Evolutionary conservation across 1,284 basidiomycete genomes (phyloP).

Genomic region (Coriolopsis trogii): DNA sequence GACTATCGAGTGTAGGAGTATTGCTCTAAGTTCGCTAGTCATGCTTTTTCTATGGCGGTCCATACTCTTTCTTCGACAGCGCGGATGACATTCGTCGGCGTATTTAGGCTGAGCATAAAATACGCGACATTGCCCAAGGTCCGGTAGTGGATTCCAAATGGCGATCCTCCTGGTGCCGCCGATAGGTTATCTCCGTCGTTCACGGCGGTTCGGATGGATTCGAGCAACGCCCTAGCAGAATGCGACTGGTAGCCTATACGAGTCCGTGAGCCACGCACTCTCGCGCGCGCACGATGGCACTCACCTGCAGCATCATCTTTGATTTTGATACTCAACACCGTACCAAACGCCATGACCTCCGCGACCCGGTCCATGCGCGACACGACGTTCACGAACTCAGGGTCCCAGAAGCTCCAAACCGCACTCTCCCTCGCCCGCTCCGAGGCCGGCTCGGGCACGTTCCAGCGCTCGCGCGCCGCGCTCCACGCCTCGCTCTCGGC

Average conservation of each 20-base stretch:
- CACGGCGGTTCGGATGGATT: constrained; percentile 41
- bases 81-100: constrained; percentile 51
- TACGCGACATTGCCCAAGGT: constrained; percentile 94
- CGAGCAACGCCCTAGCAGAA: constrained; percentile 65
- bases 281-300: constrained; percentile 15
- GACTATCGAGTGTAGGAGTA: not conserved
- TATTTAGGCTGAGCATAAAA: constrained; percentile 93
- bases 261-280: not conserved
- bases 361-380: constrained; percentile 63
- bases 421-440: constrained; percentile 18
- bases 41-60: constrained; percentile 24
- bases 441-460: constrained; percentile 10
- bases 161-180: constrained; percentile 53
- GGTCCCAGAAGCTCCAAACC: constrained; percentile 92
- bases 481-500: constrained; percentile 55
- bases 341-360: constrained; percentile 88
- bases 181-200: constrained; percentile 35
- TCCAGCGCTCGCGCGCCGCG: constrained; percentile 53
- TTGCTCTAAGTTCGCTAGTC: not conserved
- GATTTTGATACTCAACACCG: constrained; percentile 84
- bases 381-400: constrained; percentile 66
- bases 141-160: constrained; percentile 83
- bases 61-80: constrained; percentile 66
- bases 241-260: constrained; percentile 76
- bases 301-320: constrained; percentile 60